phyloP scores from a whole-genome alignment of 176 grass and related monocot species.

The Carex parvula region DNA sequence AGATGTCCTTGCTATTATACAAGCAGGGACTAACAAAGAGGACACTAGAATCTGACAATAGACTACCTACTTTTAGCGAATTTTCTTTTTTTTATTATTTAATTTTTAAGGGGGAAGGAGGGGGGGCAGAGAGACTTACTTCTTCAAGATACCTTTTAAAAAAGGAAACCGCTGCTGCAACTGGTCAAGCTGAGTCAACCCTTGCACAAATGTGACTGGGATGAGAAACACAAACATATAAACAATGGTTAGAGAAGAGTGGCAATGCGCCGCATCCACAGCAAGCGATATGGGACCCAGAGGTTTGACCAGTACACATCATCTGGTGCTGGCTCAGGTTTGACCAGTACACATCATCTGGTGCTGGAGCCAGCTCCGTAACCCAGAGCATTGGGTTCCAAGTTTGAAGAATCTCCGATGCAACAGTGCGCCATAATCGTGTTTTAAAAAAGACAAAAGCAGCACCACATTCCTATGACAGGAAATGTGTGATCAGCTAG shows the following conservation, averaged over 20 bases:
- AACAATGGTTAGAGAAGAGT: slow-evolving; percentile 65
- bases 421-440: slow-evolving; percentile 67
- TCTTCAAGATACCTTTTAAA: slow-evolving; percentile 60
- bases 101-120: background rate
- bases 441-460: slow-evolving; percentile 97
- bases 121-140: slow-evolving; percentile 39
- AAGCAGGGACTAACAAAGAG: background rate
- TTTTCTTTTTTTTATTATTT: background rate
- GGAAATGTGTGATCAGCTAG: background rate
- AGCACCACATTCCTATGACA: slow-evolving; percentile 66
- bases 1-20: background rate
- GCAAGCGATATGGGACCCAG: slow-evolving; percentile 77
- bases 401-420: slow-evolving; percentile 79
- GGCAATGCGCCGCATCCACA: slow-evolving; percentile 71
- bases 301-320: slow-evolving; percentile 99
- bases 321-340: no score
- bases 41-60: background rate
- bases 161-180: slow-evolving; percentile 76
- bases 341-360: no score
- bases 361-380: slow-evolving; percentile 68
- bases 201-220: slow-evolving; percentile 87
- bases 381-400: slow-evolving; percentile 92
- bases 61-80: background rate
- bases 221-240: slow-evolving; percentile 83
- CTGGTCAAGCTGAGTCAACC: slow-evolving; percentile 74